phyloP scores from a whole-genome alignment of 75 land plant genomes.

The Sequoiadendron giganteum region DNA sequence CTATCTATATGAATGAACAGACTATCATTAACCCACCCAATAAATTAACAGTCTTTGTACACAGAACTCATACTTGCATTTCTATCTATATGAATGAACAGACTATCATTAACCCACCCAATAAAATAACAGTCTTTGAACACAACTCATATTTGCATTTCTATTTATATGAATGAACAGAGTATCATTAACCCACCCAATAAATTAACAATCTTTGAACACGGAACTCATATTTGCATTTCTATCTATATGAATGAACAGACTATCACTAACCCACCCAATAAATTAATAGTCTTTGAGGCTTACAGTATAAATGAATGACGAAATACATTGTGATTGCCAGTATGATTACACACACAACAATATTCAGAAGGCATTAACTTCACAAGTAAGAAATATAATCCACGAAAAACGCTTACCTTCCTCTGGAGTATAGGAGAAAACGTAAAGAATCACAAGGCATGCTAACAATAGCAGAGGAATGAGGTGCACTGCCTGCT shows the following conservation, averaged over 20 bases:
- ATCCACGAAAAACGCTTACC: neutral
- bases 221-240: neutral
- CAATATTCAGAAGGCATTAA: neutral
- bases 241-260: neutral
- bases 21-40: neutral
- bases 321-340: neutral
- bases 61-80: no score
- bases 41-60: neutral
- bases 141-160: no score
- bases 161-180: neutral
- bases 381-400: neutral
- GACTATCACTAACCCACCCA: neutral
- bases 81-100: neutral
- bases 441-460: conserved; percentile 20
- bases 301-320: neutral
- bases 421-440: conserved; percentile 20
- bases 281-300: neutral
- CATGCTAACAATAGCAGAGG: conserved; percentile 17
- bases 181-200: neutral
- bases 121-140: neutral
- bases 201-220: neutral
- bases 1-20: neutral
- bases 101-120: neutral
- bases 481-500: conserved; percentile 25
- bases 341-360: neutral